A percentile compares a stretch with the other conserved stretches of the same genome.
Evolutionary conservation across 805 yeast genomes (phyloP).

Genomic region (Metschnikowia orientalis): DNA sequence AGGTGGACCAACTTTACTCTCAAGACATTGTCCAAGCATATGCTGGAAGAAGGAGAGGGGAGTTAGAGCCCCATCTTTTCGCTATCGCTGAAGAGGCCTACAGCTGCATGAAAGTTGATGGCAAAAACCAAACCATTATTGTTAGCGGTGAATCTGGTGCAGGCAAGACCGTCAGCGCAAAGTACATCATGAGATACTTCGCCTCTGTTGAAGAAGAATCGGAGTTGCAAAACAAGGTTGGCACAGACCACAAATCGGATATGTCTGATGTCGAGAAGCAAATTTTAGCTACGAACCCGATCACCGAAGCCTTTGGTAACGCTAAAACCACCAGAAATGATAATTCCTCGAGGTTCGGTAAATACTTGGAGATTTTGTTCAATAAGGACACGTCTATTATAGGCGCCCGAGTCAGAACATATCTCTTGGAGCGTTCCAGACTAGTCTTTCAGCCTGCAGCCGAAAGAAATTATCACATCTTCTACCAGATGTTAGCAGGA

Average conservation of each 20-base stretch:
- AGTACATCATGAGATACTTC: slow-evolving; percentile 94
- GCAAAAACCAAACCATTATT: slow-evolving; percentile 87
- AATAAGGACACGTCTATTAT: slow-evolving; percentile 70
- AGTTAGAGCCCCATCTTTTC: slow-evolving; percentile 92
- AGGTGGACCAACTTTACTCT: slow-evolving; percentile 85
- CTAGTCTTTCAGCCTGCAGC: slow-evolving; percentile 84
- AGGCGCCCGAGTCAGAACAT: slow-evolving; percentile 93
- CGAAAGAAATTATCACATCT: slow-evolving; percentile 95
- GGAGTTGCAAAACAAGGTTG: slow-evolving; percentile 29
- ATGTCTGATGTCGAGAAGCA: slow-evolving; percentile 91
- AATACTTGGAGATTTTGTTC: slow-evolving; percentile 87
- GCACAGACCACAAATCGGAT: slow-evolving; percentile 45
- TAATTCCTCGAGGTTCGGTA: slow-evolving; percentile 96
- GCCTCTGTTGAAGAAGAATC: slow-evolving; percentile 76
- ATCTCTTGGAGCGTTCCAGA: slow-evolving; percentile 87
- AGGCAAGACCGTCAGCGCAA: slow-evolving; percentile 96
- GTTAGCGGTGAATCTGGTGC: slow-evolving; percentile 99
- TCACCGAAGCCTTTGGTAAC: slow-evolving; percentile 97
- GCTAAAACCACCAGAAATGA: slow-evolving; percentile 97
- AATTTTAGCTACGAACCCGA: slow-evolving; percentile 93
- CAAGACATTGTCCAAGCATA: slow-evolving; percentile 92
- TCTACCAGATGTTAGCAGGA: slow-evolving; percentile 85
- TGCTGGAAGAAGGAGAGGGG: slow-evolving; percentile 90
- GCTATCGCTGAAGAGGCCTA: slow-evolving; percentile 98
- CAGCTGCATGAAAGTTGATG: slow-evolving; percentile 84